These are phyloP conservation scores for Zygosaccharomyces bisporus DNA, from an alignment of 805 yeast genomes.

Conservation along the genomic window DNA sequence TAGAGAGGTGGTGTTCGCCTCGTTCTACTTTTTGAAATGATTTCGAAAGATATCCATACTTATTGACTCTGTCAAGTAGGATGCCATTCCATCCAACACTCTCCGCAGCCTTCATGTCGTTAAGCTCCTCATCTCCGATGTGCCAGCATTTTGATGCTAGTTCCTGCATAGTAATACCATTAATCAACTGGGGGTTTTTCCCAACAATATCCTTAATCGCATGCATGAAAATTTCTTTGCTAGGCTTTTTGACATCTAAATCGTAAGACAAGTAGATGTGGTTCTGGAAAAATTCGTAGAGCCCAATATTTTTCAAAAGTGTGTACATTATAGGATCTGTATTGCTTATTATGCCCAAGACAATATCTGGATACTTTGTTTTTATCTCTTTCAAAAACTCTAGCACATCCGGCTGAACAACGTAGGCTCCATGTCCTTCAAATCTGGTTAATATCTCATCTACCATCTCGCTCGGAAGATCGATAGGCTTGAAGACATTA, in stretches of 20 bases:
- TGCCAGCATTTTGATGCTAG: slow-evolving; percentile 48
- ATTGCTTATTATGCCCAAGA: slow-evolving; percentile 51
- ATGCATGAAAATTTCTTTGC: slow-evolving; percentile 43
- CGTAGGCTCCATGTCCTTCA: slow-evolving; percentile 49
- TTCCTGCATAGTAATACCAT: slow-evolving; percentile 15
- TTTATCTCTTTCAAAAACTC: slow-evolving; percentile 41
- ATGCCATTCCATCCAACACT: slow-evolving; percentile 62
- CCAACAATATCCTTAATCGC: slow-evolving; percentile 33
- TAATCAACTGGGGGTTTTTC: slow-evolving; percentile 21
- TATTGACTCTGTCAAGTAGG: slow-evolving; percentile 45
- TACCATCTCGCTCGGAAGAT: slow-evolving; percentile 39
- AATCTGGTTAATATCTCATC: slow-evolving; percentile 46
- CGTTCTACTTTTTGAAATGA: slow-evolving; percentile 9
- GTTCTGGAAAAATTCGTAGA: slow-evolving; percentile 40
- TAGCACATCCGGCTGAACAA: slow-evolving; percentile 50
- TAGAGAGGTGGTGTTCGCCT: slow-evolving; percentile 22
- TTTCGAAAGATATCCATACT: slow-evolving; percentile 26
- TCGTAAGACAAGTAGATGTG: slow-evolving; percentile 54
- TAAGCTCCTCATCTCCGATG: slow-evolving; percentile 57
- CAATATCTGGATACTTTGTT: slow-evolving; percentile 33
- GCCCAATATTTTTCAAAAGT: slow-evolving; percentile 45
- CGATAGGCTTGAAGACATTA: slow-evolving; percentile 39
- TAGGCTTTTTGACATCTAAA: slow-evolving; percentile 52
- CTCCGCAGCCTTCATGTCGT: slow-evolving; percentile 52
- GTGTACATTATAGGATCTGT: slow-evolving; percentile 54